phyloP scores from a whole-genome alignment of 805 yeast genomes.

The Yarrowia yakushimensis region DNA sequence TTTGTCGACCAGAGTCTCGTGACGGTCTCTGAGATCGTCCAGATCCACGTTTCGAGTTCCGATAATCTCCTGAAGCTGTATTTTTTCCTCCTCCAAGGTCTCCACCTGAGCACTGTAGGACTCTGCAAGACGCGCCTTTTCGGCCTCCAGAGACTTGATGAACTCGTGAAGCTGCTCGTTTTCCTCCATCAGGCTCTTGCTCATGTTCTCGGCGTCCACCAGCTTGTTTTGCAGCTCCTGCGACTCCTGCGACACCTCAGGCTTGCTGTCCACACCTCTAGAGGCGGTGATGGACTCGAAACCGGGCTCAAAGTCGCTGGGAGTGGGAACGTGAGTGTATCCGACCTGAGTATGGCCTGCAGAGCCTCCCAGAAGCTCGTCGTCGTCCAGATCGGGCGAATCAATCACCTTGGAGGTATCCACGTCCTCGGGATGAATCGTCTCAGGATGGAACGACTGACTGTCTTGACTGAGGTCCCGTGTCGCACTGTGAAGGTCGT shows the following conservation, averaged over 20 bases:
- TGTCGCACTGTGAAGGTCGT: neutral
- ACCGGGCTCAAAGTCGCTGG: neutral
- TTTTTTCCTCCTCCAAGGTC: conserved; percentile 11
- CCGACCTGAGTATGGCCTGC: conserved; percentile 9
- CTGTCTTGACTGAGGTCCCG: neutral
- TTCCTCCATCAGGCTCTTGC: conserved; percentile 32
- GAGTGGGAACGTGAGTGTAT: neutral
- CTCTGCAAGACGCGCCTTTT: neutral
- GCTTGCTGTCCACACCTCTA: neutral
- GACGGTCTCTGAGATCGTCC: neutral
- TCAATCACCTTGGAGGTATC: conserved; percentile 3
- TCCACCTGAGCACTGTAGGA: conserved; percentile 3
- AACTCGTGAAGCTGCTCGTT: conserved; percentile 35
- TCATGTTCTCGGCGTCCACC: conserved; percentile 33
- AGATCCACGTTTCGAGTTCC: neutral
- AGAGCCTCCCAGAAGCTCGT: conserved; percentile 1
- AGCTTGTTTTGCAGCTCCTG: conserved; percentile 33
- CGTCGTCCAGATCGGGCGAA: conserved; percentile 7
- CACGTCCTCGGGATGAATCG: conserved; percentile 4
- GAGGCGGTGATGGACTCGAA: neutral
- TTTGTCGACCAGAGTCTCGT: conserved; percentile 10
- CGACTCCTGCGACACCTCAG: too few relatives aligned
- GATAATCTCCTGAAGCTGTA: conserved; percentile 5
- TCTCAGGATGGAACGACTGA: conserved; percentile 12
- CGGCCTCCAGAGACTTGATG: conserved; percentile 30